These are phyloP conservation scores for Hylodesmum podocarpum DNA, from an alignment of 306 rosid species.

Conservation along the genomic window DNA sequence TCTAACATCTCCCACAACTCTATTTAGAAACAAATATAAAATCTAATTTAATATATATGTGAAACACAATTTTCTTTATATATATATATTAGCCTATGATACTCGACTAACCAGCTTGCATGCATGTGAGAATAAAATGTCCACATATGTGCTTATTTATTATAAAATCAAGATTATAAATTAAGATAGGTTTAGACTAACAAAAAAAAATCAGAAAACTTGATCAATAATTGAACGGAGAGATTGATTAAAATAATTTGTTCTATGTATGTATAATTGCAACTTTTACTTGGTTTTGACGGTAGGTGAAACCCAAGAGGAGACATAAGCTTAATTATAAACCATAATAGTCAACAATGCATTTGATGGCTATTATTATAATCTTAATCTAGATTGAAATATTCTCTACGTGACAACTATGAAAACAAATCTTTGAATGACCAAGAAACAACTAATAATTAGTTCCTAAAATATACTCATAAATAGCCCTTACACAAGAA, in stretches of 20 bases:
- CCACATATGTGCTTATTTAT: not conserved
- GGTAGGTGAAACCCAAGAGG: slow-evolving; percentile 31
- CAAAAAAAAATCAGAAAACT: slow-evolving; percentile 1
- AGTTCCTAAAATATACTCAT: not conserved
- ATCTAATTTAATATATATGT: too few relatives aligned
- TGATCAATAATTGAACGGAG: slow-evolving; percentile 2
- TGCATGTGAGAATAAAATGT: slow-evolving; percentile 7
- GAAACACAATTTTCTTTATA: too few relatives aligned
- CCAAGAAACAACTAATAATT: slow-evolving; percentile 21
- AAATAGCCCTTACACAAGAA: slow-evolving; percentile 8
- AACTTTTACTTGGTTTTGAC: slow-evolving; percentile 28
- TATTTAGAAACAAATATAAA: too few relatives aligned
- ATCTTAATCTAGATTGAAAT: slow-evolving; percentile 15
- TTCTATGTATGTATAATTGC: slow-evolving; percentile 23
- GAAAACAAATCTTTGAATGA: slow-evolving; percentile 11
- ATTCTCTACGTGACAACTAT: slow-evolving; percentile 30
- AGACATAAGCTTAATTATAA: slow-evolving; percentile 26
- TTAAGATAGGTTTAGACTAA: not conserved
- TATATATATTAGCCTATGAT: not conserved
- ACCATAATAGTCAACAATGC: slow-evolving; percentile 28
- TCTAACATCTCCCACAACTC: too few relatives aligned
- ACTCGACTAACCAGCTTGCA: not conserved
- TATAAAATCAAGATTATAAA: not conserved
- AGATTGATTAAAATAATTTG: not conserved
- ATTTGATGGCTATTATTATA: slow-evolving; percentile 33